A percentile compares a stretch with the other conserved stretches of the same genome.
These are phyloP conservation scores for Cordyceps tenuipes DNA, from an alignment of 2,329 filamentous ascomycete species.

Conservation along the genomic window DNA sequence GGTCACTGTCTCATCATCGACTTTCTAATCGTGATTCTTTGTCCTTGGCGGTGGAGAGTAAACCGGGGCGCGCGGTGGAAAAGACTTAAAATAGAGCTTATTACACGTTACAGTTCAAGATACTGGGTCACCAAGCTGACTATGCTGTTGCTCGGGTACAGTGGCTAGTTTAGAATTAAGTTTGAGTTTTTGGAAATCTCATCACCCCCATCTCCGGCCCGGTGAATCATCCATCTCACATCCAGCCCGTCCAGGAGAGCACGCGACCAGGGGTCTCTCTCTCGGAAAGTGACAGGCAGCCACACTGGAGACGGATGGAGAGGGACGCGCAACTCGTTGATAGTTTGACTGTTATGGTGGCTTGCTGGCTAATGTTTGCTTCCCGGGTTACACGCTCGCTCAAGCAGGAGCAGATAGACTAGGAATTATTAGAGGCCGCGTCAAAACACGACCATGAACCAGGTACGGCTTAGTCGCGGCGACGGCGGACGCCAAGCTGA, in stretches of 20 bases:
- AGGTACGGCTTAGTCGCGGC: background rate
- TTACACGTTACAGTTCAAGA: background rate
- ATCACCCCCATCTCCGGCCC: background rate
- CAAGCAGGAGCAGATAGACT: no score
- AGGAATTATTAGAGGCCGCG: no score
- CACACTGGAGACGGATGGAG: no score
- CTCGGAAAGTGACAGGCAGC: no score
- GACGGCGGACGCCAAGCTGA: background rate
- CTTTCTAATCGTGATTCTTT: no score
- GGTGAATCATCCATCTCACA: no score
- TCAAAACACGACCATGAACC: background rate
- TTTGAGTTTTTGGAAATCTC: background rate
- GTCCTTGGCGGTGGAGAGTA: background rate
- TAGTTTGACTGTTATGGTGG: background rate
- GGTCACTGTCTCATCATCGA: no score
- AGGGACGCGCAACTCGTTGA: no score
- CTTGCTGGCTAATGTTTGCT: background rate
- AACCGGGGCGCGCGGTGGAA: background rate
- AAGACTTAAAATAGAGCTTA: constrained; percentile 11
- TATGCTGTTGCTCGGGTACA: background rate
- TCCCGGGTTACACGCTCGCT: background rate
- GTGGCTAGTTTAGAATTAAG: no score
- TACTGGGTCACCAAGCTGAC: background rate
- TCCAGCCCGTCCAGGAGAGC: no score
- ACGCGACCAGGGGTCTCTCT: no score